Evolutionary conservation across 1,139 yeast species (phyloP).

Genomic region (Taphrina populina): DNA sequence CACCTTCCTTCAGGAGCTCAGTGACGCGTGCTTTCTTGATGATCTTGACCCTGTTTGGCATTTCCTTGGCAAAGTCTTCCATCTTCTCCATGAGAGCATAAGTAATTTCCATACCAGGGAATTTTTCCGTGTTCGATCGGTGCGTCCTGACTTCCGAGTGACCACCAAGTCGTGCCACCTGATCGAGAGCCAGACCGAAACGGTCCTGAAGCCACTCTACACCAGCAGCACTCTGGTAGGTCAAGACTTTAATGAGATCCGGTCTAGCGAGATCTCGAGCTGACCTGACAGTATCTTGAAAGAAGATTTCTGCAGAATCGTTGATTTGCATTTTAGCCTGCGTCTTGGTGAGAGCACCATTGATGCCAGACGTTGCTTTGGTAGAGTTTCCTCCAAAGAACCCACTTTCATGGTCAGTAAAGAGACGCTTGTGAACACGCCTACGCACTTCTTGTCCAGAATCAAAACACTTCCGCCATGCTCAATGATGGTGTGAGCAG

Average conservation of each 20-base stretch:
- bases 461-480: conserved; percentile 53
- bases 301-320: conserved; percentile 62
- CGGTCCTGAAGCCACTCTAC: conserved; percentile 70
- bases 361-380: conserved; percentile 80
- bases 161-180: conserved; percentile 70
- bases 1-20: conserved; percentile 42
- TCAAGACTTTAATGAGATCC: conserved; percentile 54
- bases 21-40: conserved; percentile 56
- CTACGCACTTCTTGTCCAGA: conserved; percentile 40
- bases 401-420: conserved; percentile 17
- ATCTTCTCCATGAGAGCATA: conserved; percentile 58
- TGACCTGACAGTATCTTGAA: conserved; percentile 64
- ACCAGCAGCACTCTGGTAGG: conserved; percentile 53
- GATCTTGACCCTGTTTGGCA: conserved; percentile 56
- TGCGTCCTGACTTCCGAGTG: conserved; percentile 74
- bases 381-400: conserved; percentile 75
- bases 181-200: conserved; percentile 60
- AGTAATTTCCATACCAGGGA: conserved; percentile 78
- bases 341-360: conserved; percentile 67
- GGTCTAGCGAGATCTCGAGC: conserved; percentile 64
- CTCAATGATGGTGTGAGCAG: conserved; percentile 64
- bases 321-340: conserved; percentile 54
- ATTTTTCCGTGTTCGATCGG: conserved; percentile 62
- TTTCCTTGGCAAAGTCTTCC: conserved; percentile 52
- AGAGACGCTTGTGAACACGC: not conserved